Evolutionary conservation across 169 alveolate species (phyloP).

Genomic region (Perkinsus marinus): DNA sequence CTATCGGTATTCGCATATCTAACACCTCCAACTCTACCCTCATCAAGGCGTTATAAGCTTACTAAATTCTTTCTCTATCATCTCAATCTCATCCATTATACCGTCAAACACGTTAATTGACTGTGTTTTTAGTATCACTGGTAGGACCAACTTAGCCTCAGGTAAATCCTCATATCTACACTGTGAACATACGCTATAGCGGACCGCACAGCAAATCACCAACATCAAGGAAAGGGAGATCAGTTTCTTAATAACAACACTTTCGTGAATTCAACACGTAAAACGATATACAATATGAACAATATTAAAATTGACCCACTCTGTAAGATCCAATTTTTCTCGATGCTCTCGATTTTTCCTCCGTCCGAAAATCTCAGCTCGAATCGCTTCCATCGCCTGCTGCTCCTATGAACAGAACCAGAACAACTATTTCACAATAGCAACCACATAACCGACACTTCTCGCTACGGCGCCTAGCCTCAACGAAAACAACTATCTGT

Average conservation of each 20-base stretch:
- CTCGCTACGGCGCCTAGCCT: too few relatives aligned
- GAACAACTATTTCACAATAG: background rate
- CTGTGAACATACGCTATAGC: background rate
- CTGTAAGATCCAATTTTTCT: background rate
- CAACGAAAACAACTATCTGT: too few relatives aligned
- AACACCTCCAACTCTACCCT: conserved; percentile 4
- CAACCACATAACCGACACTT: too few relatives aligned
- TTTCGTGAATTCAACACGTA: too few relatives aligned
- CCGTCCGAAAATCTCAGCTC: background rate
- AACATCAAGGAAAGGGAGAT: too few relatives aligned
- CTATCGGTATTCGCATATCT: background rate
- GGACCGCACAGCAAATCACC: background rate
- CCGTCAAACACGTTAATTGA: conserved; percentile 55
- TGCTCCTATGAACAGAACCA: background rate
- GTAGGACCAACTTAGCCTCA: conserved; percentile 32
- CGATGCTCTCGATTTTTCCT: background rate
- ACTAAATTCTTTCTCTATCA: conserved; percentile 28
- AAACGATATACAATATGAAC: too few relatives aligned
- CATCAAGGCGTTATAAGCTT: background rate
- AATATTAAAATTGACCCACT: too few relatives aligned
- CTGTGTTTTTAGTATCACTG: conserved; percentile 52
- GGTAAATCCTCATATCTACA: background rate
- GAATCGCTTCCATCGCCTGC: background rate
- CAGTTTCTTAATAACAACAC: too few relatives aligned
- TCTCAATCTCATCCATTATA: conserved; percentile 52